Evolutionary conservation across 208 protist genomes (phyloP).

Genomic region (Trichomonas tenax): DNA sequence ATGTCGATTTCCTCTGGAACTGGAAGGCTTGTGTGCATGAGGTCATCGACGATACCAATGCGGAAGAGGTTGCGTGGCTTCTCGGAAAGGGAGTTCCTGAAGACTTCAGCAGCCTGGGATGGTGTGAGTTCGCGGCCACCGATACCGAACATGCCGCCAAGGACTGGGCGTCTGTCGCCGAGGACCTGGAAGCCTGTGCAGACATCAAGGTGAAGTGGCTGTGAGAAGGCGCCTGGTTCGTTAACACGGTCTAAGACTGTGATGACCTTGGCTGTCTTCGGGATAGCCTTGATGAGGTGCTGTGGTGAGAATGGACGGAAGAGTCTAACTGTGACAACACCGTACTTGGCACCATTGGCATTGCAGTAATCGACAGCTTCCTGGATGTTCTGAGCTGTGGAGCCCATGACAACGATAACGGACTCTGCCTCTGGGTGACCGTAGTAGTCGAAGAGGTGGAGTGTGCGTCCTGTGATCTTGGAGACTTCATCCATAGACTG

Average conservation of each 20-base stretch:
- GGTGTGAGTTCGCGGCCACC: slow-evolving; percentile 55
- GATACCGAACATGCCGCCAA: slow-evolving; percentile 52
- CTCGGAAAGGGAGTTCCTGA: slow-evolving; percentile 42
- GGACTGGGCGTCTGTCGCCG: slow-evolving; percentile 21
- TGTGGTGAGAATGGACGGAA: slow-evolving; percentile 49
- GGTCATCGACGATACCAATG: slow-evolving; percentile 54
- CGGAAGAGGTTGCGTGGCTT: slow-evolving; percentile 47
- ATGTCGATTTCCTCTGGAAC: neutral
- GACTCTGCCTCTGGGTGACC: slow-evolving; percentile 42
- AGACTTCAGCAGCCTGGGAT: slow-evolving; percentile 36
- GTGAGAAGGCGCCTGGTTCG: slow-evolving; percentile 27
- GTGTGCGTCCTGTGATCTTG: slow-evolving; percentile 42
- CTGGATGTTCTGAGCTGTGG: neutral
- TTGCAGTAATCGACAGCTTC: neutral
- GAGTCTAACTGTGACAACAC: slow-evolving; percentile 49
- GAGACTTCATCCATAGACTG: slow-evolving; percentile 43
- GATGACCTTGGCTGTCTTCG: slow-evolving; percentile 38
- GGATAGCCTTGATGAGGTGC: slow-evolving; percentile 44
- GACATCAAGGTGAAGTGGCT: slow-evolving; percentile 56
- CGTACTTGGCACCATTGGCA: slow-evolving; percentile 45
- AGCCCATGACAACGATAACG: slow-evolving; percentile 51
- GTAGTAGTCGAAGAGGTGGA: slow-evolving; percentile 50
- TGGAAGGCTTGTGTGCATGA: slow-evolving; percentile 45
- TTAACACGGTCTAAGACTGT: slow-evolving; percentile 51
- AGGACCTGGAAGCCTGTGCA: slow-evolving; percentile 11